phyloP scores from a whole-genome alignment of 225 moss, liverwort and hornwort species.

The Pleurozium schreberi region DNA sequence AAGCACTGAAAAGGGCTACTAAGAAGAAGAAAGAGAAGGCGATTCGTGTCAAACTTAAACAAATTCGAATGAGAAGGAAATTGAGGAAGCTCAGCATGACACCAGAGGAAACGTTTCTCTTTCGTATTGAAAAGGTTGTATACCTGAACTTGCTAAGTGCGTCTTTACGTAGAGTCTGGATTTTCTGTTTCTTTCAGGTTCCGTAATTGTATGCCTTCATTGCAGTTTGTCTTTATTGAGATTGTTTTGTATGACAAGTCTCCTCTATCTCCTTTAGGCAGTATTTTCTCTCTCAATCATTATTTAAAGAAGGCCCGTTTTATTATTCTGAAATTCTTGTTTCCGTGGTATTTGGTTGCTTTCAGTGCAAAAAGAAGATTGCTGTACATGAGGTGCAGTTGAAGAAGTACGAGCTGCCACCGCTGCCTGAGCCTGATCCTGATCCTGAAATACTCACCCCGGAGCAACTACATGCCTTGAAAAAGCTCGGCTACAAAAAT shows the following conservation, averaged over 20 bases:
- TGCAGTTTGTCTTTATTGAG: neutral
- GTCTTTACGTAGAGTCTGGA: neutral
- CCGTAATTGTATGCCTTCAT: neutral
- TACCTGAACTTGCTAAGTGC: neutral
- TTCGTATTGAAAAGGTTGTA: constrained; percentile 32
- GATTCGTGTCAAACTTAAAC: constrained; percentile 31
- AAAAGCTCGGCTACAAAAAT: constrained; percentile 95
- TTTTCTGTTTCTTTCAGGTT: neutral
- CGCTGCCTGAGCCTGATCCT: constrained; percentile 72
- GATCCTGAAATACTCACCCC: constrained; percentile 77
- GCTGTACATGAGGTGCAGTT: constrained; percentile 56
- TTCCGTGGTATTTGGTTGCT: neutral
- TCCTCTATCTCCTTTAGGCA: neutral
- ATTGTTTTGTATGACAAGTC: neutral
- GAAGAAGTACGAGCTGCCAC: constrained; percentile 73
- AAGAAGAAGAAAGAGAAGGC: constrained; percentile 49
- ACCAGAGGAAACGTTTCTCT: constrained; percentile 35
- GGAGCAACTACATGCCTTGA: constrained; percentile 76
- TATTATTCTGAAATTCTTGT: neutral
- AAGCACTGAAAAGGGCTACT: constrained; percentile 22
- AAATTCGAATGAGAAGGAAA: constrained; percentile 28
- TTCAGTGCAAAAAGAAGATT: constrained; percentile 75
- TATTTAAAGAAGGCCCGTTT: neutral
- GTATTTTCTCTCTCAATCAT: neutral
- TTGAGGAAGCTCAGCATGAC: constrained; percentile 46